Evolutionary conservation across 78 protist genomes (phyloP).

Genomic region (Dictyostelium brefeldianum): DNA sequence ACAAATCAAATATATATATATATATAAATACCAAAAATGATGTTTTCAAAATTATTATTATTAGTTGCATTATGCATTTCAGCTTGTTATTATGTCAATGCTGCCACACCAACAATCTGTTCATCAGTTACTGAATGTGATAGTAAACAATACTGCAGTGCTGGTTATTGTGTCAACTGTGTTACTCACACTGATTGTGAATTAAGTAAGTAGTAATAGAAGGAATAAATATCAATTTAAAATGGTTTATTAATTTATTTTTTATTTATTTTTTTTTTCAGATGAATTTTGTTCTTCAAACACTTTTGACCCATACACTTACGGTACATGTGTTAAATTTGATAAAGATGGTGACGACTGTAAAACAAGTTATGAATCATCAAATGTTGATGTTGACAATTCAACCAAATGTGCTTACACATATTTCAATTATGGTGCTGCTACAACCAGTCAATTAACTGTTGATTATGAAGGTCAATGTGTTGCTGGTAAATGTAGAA

Average conservation of each 20-base stretch:
- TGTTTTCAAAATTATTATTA: neutral
- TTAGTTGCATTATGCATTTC: neutral
- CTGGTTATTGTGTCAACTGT: constrained; percentile 52
- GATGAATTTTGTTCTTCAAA: constrained; percentile 40
- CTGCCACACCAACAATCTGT: constrained; percentile 2
- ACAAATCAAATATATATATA: too few species aligned
- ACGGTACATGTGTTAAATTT: constrained; percentile 60
- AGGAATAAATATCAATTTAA: neutral
- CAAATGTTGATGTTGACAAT: neutral
- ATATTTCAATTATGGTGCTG: constrained; percentile 6
- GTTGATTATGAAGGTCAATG: constrained; percentile 15
- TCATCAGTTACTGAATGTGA: neutral
- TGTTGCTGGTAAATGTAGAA: constrained; percentile 28
- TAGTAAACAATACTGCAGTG: constrained; percentile 8
- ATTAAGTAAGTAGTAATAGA: neutral
- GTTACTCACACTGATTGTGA: constrained; percentile 7
- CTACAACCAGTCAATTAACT: neutral
- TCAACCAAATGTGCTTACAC: constrained; percentile 39
- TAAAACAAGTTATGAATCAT: neutral
- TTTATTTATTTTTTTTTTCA: neutral
- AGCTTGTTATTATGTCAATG: neutral
- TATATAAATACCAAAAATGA: too few species aligned
- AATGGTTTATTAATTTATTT: neutral
- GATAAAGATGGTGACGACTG: constrained; percentile 19
- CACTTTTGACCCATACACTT: neutral